Base-by-base conservation (phyloP, 2,329 filamentous ascomycete species). In the Colletotrichum tabaci region DNA sequence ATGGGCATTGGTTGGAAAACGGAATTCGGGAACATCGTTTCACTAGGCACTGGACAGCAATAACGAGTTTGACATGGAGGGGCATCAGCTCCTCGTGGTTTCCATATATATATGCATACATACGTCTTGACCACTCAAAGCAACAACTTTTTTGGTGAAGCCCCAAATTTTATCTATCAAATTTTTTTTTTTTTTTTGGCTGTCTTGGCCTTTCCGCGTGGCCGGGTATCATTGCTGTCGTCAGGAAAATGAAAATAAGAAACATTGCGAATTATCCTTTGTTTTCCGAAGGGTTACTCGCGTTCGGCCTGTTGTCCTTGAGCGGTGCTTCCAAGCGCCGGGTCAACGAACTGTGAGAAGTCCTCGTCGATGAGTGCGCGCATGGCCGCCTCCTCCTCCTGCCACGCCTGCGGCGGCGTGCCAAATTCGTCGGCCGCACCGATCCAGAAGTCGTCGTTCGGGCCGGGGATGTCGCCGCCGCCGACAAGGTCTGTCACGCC, bases 341-440 rank as follows among this genome's bases (percentile, higher is more conserved):
- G 73, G 46, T 74, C 73, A 53, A 74, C 67, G 30, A 64, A 73
- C 18, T 56, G 46, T 50, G 46, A 53, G 35, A 74, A 62, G 26
- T 73, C 66, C 16, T 66, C 61, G 62, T 74, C 73, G 16, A 81
- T 77, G 16, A 86, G 76, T 18, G 82, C 79, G 50, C 84, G 77
- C 73, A 87, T 84, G 68, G 84, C 84, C 9, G 80, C 79, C 64
- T 86, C 84, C 30, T 86, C 84, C 53, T 82, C 79, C 12, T 80
- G 79, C 85, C 84, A 87, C 26, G 80, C 79, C n/a, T 76, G 73
- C 26, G 74, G 74, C 13, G 62, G 66, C 13, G 71, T 52, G 2
- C 74, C 79, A 49, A 80, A 79, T 15, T 79, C 76, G 75, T 81
- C 77, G 21, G 78, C 75, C 5, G 79, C 78, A 15, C 81, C 80